Evolutionary conservation across 1,139 yeast species (phyloP).

Genomic region (Geotrichum fermentans): DNA sequence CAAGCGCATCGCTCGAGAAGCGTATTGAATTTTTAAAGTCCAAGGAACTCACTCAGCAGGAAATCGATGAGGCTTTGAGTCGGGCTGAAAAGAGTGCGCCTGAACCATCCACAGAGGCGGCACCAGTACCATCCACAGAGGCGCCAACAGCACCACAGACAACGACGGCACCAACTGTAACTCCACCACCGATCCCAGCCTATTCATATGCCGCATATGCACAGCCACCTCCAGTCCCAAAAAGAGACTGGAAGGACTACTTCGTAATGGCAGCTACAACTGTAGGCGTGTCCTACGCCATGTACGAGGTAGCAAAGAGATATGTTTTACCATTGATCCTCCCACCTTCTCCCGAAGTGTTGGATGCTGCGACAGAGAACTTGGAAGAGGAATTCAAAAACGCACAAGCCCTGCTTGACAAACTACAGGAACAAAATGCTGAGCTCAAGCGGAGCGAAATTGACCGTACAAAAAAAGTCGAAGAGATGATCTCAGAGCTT

Average conservation of each 20-base stretch:
- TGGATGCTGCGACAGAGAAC: conserved; percentile 78
- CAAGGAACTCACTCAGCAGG: conserved; percentile 74
- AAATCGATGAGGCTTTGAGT: conserved; percentile 73
- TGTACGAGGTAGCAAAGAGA: conserved; percentile 74
- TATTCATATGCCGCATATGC: conserved; percentile 33
- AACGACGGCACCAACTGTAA: conserved; percentile 20
- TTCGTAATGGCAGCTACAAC: conserved; percentile 96
- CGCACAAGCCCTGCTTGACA: conserved; percentile 70
- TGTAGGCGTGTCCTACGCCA: conserved; percentile 82
- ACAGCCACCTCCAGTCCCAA: conserved; percentile 71
- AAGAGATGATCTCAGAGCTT: conserved; percentile 15
- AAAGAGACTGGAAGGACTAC: conserved; percentile 92
- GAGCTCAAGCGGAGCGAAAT: conserved; percentile 50
- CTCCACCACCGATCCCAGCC: conserved; percentile 20
- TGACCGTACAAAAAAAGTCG: conserved; percentile 16
- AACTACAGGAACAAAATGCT: conserved; percentile 65
- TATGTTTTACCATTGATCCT: conserved; percentile 76
- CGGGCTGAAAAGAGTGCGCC: conserved; percentile 41
- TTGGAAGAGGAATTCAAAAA: conserved; percentile 77
- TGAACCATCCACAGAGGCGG: not conserved
- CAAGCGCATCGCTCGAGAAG: conserved; percentile 70
- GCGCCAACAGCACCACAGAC: not conserved
- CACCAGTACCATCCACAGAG: too few relatives aligned
- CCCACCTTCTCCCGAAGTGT: conserved; percentile 75
- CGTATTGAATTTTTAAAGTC: conserved; percentile 82